Percentiles rank a stretch among this genome's conserved stretches.
These are phyloP conservation scores for Plasmodium coatneyi DNA, from an alignment of 169 alveolate genomes.

Conservation along the genomic window DNA sequence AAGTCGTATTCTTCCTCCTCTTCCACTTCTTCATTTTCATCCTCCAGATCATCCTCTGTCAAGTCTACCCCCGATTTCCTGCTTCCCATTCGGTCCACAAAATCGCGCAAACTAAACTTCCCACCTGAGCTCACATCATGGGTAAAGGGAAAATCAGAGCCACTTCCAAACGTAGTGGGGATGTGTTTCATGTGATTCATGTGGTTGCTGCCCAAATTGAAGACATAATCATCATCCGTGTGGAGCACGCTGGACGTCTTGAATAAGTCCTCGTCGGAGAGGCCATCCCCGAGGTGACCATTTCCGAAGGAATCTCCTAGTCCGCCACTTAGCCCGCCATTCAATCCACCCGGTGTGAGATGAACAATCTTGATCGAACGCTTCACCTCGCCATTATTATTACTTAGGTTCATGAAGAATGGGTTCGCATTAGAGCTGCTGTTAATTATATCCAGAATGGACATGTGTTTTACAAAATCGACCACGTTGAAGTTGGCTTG, in stretches of 20 bases:
- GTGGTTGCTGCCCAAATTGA: neutral
- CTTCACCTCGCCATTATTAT: neutral
- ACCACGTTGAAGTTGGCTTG: constrained; percentile 1
- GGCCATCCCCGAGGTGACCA: neutral
- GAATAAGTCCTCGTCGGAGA: neutral
- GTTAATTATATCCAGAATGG: constrained; percentile 47
- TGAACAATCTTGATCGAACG: constrained; percentile 19
- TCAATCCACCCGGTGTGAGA: neutral
- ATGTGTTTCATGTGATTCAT: neutral
- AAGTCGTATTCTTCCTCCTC: neutral
- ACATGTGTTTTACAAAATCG: constrained; percentile 39
- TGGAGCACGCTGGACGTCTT: neutral
- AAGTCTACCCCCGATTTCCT: neutral
- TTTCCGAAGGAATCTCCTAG: neutral
- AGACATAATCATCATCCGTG: neutral
- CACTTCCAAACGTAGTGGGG: neutral
- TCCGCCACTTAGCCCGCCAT: neutral
- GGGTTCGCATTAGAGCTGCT: constrained; percentile 35
- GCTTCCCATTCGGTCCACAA: neutral
- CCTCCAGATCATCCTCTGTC: neutral
- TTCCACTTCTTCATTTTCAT: neutral
- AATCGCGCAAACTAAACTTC: neutral
- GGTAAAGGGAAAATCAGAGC: neutral
- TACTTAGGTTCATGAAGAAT: constrained; percentile 4
- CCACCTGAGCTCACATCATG: neutral